A percentile compares a stretch with the other conserved stretches of the same genome.
These are phyloP conservation scores for Starmera quercuum DNA, from an alignment of 805 yeast species.

Conservation along the genomic window DNA sequence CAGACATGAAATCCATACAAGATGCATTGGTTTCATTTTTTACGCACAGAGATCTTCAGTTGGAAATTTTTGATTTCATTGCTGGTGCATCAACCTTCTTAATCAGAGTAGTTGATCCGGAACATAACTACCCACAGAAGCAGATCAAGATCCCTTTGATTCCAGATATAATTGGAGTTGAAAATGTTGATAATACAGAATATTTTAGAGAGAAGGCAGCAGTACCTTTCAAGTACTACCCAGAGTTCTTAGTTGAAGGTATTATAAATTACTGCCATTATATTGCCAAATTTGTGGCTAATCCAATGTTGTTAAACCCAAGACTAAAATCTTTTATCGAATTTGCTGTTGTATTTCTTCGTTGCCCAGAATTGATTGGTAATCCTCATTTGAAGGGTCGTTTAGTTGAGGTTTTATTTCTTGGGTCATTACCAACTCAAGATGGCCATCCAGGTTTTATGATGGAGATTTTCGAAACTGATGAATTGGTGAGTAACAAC, in stretches of 20 bases:
- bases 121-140: constrained; percentile 49
- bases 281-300: constrained; percentile 45
- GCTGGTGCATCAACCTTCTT: constrained; percentile 71
- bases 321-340: constrained; percentile 57
- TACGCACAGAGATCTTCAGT: constrained; percentile 45
- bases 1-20: constrained; percentile 33
- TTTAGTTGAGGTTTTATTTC: constrained; percentile 70
- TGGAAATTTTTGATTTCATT: constrained; percentile 67
- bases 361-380: constrained; percentile 79
- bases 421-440: constrained; percentile 54
- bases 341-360: constrained; percentile 62
- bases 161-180: constrained; percentile 51
- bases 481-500: constrained; percentile 54
- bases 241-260: constrained; percentile 83
- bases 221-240: constrained; percentile 70
- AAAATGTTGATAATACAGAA: constrained; percentile 70
- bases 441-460: constrained; percentile 68
- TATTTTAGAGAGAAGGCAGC: constrained; percentile 61
- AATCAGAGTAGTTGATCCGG: constrained; percentile 65
- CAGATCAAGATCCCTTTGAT: constrained; percentile 49
- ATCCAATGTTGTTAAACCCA: constrained; percentile 47
- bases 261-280: constrained; percentile 63
- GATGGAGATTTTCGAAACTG: constrained; percentile 54
- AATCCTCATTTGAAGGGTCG: constrained; percentile 91
- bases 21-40: constrained; percentile 60